Base-by-base conservation (phyloP, 1,284 basidiomycete genomes). In the Sanguinoderma infundibulare region DNA sequence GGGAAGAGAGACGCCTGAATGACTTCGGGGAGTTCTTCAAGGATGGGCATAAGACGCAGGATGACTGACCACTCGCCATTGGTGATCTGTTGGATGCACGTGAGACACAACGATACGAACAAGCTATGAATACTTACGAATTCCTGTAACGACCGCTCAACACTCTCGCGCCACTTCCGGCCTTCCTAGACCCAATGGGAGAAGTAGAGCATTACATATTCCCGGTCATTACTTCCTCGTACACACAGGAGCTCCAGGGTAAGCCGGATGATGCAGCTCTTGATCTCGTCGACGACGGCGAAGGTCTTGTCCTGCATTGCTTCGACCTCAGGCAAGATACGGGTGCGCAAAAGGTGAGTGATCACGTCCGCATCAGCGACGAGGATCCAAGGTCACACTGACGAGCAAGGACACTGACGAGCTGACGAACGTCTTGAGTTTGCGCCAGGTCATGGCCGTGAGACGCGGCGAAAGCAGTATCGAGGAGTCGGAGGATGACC, bases 241-340 rank as follows among this genome's bases (percentile, higher is more conserved):
- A 78, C 68, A 57, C 71, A 77, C 1, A 83, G 68, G 35, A 85
- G 62, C 58, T 81, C 76, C 42, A 86, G 61, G 1, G 79, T 71
- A 17, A 83, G 71, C 42, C 74, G 76, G 15, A 80, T 74, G 32
- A 72, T 59, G n/a, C 62, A 62, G 46, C 61, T 68, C 32, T 74
- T 68, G 9, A 70, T 65, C 28, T 72, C 70, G 44, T 40, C 53
- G 5, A 63, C 62, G 7, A 59, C 57, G 1, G 61, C 61, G 30
- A 72, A 63, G 36, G 71, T 68, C 53, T 70, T 70, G 10, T 72
- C 69, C 9, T 62, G 68, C 54, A 77, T 67, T 2, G 72, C 67
- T 28, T 82, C 79, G 1, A 83, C 72, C 68, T 85, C 84, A 5
- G 82, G 81, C 3, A 89, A 73, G 38, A 85, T 74, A 24, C 79